Conservation (phyloP, 73 alveolate genomes). For the Stentor roeselii region DNA sequence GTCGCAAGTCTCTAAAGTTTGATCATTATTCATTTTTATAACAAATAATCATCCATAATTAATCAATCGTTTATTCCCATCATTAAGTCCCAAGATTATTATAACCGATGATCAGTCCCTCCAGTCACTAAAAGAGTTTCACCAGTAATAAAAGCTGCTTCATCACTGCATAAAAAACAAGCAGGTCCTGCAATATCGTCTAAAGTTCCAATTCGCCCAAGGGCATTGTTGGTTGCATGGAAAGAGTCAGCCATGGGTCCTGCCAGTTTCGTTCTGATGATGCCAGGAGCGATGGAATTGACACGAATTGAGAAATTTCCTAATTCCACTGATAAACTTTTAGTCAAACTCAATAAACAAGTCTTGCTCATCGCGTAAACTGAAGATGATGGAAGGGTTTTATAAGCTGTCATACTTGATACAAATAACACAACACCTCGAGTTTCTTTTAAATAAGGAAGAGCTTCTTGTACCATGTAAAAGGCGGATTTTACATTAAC, state of each 20-base stretch:
- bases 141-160: slow-evolving; percentile 54
- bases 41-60: too few species aligned
- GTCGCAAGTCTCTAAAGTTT: too few species aligned
- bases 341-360: slow-evolving; percentile 72
- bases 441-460: slow-evolving; percentile 54
- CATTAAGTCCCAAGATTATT: too few species aligned
- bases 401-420: slow-evolving; percentile 64
- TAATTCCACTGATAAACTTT: slow-evolving; percentile 57
- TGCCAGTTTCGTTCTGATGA: slow-evolving; percentile 75
- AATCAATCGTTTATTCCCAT: too few species aligned
- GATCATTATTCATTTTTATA: too few species aligned
- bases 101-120: slow-evolving; percentile 37
- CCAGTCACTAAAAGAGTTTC: slow-evolving; percentile 54
- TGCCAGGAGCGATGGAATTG: slow-evolving; percentile 86
- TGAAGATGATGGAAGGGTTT: slow-evolving; percentile 57
- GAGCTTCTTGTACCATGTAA: slow-evolving; percentile 65
- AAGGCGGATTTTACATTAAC: slow-evolving; percentile 70
- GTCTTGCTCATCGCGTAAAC: slow-evolving; percentile 85
- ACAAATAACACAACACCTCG: slow-evolving; percentile 60
- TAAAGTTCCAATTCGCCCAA: slow-evolving; percentile 17
- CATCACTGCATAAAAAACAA: slow-evolving; percentile 43
- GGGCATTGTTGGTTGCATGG: slow-evolving; percentile 33
- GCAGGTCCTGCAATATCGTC: slow-evolving; percentile 39
- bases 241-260: slow-evolving; percentile 49
- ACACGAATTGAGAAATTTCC: slow-evolving; percentile 62